These are phyloP conservation scores for Immersiporthe knoxdaviesiana DNA, from an alignment of 2,329 filamentous ascomycete species.

Conservation along the genomic window DNA sequence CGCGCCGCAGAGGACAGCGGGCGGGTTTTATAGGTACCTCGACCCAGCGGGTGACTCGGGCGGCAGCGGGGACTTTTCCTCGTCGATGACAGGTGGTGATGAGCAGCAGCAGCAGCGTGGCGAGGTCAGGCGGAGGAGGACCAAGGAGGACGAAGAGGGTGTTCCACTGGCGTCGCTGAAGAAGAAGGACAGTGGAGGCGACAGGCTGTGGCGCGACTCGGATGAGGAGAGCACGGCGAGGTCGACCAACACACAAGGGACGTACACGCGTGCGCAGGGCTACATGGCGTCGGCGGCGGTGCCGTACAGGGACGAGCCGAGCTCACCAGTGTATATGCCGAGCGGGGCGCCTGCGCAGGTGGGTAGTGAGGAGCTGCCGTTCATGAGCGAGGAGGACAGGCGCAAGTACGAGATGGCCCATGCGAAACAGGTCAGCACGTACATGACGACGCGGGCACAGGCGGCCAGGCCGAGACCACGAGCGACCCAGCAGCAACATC, in stretches of 20 bases:
- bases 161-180: slow-evolving; percentile 35
- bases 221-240: slow-evolving; percentile 42
- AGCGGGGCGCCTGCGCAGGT: slow-evolving; percentile 55
- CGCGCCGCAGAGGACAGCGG: slow-evolving; percentile 67
- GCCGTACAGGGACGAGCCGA: slow-evolving; percentile 18
- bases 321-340: slow-evolving; percentile 63
- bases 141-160: slow-evolving; percentile 18
- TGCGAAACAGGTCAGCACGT: slow-evolving; percentile 50
- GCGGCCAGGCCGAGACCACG: slow-evolving; percentile 41
- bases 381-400: slow-evolving; percentile 79
- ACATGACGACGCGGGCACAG: slow-evolving; percentile 40
- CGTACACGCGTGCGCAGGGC: not conserved
- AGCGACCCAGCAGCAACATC: slow-evolving; percentile 31
- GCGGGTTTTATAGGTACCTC: slow-evolving; percentile 70
- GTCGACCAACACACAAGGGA: not conserved
- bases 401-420: slow-evolving; percentile 74
- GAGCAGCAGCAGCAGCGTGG: not conserved
- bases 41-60: slow-evolving; percentile 60
- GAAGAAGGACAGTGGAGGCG: not conserved
- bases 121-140: slow-evolving; percentile 12
- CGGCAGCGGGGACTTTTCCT: slow-evolving; percentile 52
- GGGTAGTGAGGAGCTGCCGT: slow-evolving; percentile 46
- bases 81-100: not conserved
- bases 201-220: not conserved
- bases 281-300: not conserved